phyloP scores from a whole-genome alignment of 345 rosid species.

The Durio zibethinus region DNA sequence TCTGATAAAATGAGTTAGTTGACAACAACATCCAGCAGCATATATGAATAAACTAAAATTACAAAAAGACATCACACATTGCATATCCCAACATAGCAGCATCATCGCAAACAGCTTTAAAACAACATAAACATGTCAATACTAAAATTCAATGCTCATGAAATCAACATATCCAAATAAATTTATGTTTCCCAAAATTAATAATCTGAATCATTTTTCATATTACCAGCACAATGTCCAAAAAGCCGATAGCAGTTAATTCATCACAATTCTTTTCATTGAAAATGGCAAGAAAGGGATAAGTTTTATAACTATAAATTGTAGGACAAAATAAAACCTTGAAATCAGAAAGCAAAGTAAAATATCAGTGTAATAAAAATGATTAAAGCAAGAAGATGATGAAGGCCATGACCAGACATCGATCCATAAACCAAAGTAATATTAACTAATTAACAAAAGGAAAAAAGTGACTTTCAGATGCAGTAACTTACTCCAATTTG shows the following conservation, averaged over 20 bases:
- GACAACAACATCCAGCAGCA: background rate
- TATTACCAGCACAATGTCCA: background rate
- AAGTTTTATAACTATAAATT: background rate
- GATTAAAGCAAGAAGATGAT: background rate
- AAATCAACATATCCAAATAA: too few species aligned
- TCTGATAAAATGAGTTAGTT: background rate
- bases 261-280: background rate
- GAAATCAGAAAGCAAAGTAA: background rate
- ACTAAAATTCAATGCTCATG: too few species aligned
- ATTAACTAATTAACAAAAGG: background rate
- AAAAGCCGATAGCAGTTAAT: background rate
- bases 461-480: background rate
- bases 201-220: too few species aligned
- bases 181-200: too few species aligned
- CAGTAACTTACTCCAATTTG: conserved; percentile 50
- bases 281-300: background rate
- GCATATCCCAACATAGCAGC: background rate
- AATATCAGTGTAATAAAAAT: background rate
- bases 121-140: background rate
- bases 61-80: background rate
- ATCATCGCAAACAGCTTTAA: background rate
- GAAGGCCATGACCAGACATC: background rate
- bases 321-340: background rate
- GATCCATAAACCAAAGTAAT: background rate
- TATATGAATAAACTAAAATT: background rate